Percentiles rank a stretch among this genome's conserved stretches.
These are phyloP conservation scores for Boletus rufocinnamomeus DNA, from an alignment of 768 basidiomycete species.

Conservation along the genomic window DNA sequence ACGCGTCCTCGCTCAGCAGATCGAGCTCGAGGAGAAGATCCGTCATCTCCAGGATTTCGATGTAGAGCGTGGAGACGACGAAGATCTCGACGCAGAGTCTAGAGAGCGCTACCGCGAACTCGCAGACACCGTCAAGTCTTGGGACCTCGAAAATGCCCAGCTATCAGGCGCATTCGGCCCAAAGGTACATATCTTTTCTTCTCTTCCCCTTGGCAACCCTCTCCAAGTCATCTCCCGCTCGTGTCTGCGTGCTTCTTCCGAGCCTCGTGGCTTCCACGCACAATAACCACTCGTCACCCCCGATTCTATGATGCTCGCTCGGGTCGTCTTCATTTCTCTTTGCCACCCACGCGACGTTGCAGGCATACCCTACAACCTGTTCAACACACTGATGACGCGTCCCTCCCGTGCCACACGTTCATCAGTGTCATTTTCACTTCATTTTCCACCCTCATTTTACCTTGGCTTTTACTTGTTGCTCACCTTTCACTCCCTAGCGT, in stretches of 20 bases:
- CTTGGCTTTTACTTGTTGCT: conserved; percentile 4
- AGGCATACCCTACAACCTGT: neutral
- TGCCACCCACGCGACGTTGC: neutral
- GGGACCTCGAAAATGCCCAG: conserved; percentile 80
- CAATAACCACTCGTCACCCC: neutral
- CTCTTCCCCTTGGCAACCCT: neutral
- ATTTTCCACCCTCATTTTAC: neutral
- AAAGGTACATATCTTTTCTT: conserved; percentile 49
- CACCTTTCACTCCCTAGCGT: conserved; percentile 35
- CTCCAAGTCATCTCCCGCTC: conserved; percentile 8
- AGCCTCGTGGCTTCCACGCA: conserved; percentile 20
- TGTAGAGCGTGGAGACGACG: conserved; percentile 61
- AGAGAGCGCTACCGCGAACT: conserved; percentile 76
- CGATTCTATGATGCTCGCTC: neutral
- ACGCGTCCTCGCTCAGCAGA: conserved; percentile 89
- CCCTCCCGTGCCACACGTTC: neutral
- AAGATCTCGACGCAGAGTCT: conserved; percentile 66
- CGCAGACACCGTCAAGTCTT: conserved; percentile 68
- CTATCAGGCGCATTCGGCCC: conserved; percentile 67
- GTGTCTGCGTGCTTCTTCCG: conserved; percentile 12
- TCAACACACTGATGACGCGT: conserved; percentile 1
- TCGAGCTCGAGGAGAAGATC: conserved; percentile 89
- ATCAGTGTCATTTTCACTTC: conserved; percentile 1
- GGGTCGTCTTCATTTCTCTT: neutral
- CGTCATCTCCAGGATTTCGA: conserved; percentile 75